Percentiles rank a stretch among this genome's conserved stretches.
Evolutionary conservation across 345 rosid species (phyloP).

Genomic region (Arabis hirsuta): DNA sequence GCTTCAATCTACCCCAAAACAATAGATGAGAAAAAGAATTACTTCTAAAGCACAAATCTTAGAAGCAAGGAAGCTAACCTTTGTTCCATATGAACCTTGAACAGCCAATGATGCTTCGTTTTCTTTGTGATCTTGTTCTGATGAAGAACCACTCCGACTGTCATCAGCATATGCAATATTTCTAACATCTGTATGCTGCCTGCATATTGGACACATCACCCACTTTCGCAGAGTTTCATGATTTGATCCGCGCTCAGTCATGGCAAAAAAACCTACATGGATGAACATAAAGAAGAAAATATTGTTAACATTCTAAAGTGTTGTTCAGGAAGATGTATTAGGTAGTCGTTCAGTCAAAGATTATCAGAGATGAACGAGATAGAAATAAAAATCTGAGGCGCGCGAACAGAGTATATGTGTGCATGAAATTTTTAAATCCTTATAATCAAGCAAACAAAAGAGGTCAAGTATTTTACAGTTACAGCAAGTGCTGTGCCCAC

Average conservation of each 20-base stretch:
- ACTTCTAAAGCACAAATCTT: constrained; percentile 21
- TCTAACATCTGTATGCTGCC: constrained; percentile 82
- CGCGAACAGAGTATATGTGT: not conserved
- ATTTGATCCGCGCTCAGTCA: constrained; percentile 66
- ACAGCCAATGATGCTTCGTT: constrained; percentile 65
- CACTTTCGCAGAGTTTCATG: constrained; percentile 61
- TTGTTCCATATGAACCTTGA: constrained; percentile 97
- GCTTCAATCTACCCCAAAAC: constrained; percentile 79
- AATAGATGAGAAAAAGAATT: constrained; percentile 18
- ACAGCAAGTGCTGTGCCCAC: constrained; percentile 92
- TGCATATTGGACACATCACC: constrained; percentile 95
- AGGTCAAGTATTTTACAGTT: constrained; percentile 64
- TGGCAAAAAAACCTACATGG: constrained; percentile 69
- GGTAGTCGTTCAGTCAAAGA: not conserved
- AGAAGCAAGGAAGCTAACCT: constrained; percentile 52
- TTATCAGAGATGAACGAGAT: not conserved
- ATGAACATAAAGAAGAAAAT: constrained; percentile 28
- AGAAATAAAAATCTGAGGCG: not conserved
- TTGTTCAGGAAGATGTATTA: constrained; percentile 12
- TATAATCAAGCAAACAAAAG: constrained; percentile 14
- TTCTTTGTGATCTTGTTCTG: constrained; percentile 54
- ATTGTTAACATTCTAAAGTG: constrained; percentile 22
- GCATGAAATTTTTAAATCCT: not conserved
- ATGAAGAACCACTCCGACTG: constrained; percentile 48
- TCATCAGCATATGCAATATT: constrained; percentile 89